Evolutionary conservation across 2,329 filamentous ascomycete genomes (phyloP).

Genomic region (Fusarium fujikuroi): DNA sequence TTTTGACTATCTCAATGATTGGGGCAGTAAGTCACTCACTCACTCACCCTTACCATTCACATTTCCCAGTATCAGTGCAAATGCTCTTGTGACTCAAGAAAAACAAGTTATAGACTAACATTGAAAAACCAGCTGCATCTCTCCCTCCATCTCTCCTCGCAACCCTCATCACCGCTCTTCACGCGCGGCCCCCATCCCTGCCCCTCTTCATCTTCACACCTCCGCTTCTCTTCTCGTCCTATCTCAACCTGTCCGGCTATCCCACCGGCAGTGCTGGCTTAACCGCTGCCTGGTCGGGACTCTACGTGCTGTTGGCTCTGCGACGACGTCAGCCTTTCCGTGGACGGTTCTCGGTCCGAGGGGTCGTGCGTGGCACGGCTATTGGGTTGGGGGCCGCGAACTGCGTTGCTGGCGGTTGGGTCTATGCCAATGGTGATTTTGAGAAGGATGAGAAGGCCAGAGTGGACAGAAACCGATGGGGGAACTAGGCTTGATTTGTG

Average conservation of each 20-base stretch:
- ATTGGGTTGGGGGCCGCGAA: constrained; percentile 62
- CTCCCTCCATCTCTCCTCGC: constrained; percentile 66
- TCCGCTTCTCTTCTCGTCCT: constrained; percentile 65
- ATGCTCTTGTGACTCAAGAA: not conserved
- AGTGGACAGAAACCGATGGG: constrained; percentile 63
- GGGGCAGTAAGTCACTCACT: constrained; percentile 59
- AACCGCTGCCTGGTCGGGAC: constrained; percentile 65
- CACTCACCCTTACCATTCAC: not conserved
- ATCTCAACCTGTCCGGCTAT: constrained; percentile 69
- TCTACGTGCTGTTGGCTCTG: constrained; percentile 66
- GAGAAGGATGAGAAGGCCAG: constrained; percentile 61
- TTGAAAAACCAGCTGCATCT: constrained; percentile 58
- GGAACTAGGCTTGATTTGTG: constrained; percentile 20
- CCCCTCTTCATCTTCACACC: constrained; percentile 64
- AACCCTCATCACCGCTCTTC: constrained; percentile 66
- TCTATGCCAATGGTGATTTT: constrained; percentile 63
- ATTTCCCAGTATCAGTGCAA: not conserved
- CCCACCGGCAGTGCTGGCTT: constrained; percentile 67
- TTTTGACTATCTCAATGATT: constrained; percentile 53
- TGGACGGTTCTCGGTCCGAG: constrained; percentile 59
- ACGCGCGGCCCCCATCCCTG: constrained; percentile 63
- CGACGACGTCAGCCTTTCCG: constrained; percentile 57
- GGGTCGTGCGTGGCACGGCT: constrained; percentile 61
- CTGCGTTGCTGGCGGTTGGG: constrained; percentile 60
- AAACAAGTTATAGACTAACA: constrained; percentile 12